Evolutionary conservation across 2,329 filamentous ascomycete species (phyloP).

Genomic region (Fusarium heterosporum): DNA sequence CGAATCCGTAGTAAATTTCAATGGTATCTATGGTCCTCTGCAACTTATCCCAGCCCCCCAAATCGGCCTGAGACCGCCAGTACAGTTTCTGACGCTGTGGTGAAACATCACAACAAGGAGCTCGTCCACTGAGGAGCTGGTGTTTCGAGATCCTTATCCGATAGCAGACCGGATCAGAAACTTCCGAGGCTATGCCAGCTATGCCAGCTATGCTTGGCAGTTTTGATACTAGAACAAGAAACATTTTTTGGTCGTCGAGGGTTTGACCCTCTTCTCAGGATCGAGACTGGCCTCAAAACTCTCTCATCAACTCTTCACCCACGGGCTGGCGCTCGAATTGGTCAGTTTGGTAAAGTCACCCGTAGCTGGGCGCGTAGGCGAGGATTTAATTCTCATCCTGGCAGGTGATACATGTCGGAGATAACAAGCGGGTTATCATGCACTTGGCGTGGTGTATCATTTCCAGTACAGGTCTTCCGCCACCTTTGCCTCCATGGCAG

Average conservation of each 20-base stretch:
- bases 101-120: conserved; percentile 31
- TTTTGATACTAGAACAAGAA: conserved; percentile 21
- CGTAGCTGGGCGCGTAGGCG: conserved; percentile 27
- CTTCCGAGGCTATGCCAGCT: conserved; percentile 6
- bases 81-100: conserved; percentile 34
- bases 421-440: conserved; percentile 21
- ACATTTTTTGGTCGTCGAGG: conserved; percentile 18
- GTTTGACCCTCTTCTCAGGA: conserved; percentile 33
- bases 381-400: conserved; percentile 38
- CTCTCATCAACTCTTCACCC: conserved; percentile 15
- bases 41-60: conserved; percentile 4
- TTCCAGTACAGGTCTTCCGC: conserved; percentile 69
- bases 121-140: conserved; percentile 28
- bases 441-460: conserved; percentile 46
- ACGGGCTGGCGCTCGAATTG: conserved; percentile 25
- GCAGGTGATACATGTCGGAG: conserved; percentile 17
- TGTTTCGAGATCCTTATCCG: conserved; percentile 25
- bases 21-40: conserved; percentile 21
- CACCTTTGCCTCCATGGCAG: conserved; percentile 68
- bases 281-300: conserved; percentile 33
- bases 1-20: conserved; percentile 15
- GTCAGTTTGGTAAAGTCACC: conserved; percentile 21
- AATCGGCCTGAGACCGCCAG: conserved; percentile 27
- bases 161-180: conserved; percentile 29
- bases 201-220: conserved; percentile 30